phyloP scores from a whole-genome alignment of 169 alveolate genomes.

The Fabrea salina region DNA sequence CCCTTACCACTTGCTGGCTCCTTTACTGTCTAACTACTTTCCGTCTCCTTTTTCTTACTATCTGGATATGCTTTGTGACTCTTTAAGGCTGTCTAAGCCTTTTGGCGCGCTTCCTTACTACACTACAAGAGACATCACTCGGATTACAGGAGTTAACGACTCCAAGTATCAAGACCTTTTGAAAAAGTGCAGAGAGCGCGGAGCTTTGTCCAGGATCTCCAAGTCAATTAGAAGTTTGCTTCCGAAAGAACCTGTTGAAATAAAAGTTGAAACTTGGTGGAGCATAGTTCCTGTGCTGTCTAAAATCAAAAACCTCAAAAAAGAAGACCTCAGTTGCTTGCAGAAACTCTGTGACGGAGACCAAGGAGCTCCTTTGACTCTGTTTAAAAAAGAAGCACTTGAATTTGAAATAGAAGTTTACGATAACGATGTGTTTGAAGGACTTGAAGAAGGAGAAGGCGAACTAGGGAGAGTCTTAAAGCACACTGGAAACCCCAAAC shows the following conservation, averaged over 20 bases:
- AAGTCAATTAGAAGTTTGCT: not conserved
- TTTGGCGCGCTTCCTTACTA: not conserved
- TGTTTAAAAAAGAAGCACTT: not conserved
- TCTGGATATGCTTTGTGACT: conserved; percentile 15
- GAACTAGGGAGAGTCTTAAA: not conserved
- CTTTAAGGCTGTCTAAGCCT: not conserved
- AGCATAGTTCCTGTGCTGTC: not conserved
- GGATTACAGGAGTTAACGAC: not conserved
- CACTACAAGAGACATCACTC: not conserved
- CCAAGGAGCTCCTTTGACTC: not conserved
- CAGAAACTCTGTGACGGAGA: not conserved
- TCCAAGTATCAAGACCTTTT: not conserved
- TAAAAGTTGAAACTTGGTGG: conserved; percentile 14
- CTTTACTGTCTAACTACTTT: too few relatives aligned
- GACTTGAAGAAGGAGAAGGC: not conserved
- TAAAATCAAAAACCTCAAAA: not conserved
- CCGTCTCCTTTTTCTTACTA: conserved; percentile 18
- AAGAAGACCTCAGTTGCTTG: not conserved
- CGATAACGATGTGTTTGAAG: not conserved
- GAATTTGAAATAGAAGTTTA: conserved; percentile 4
- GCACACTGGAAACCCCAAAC: not conserved
- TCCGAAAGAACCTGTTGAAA: not conserved
- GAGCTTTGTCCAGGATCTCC: conserved; percentile 6
- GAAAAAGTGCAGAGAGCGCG: conserved; percentile 4
- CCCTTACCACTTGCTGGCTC: too few relatives aligned